phyloP scores from a whole-genome alignment of 2,329 filamentous ascomycete genomes.

The Nemania sp. region DNA sequence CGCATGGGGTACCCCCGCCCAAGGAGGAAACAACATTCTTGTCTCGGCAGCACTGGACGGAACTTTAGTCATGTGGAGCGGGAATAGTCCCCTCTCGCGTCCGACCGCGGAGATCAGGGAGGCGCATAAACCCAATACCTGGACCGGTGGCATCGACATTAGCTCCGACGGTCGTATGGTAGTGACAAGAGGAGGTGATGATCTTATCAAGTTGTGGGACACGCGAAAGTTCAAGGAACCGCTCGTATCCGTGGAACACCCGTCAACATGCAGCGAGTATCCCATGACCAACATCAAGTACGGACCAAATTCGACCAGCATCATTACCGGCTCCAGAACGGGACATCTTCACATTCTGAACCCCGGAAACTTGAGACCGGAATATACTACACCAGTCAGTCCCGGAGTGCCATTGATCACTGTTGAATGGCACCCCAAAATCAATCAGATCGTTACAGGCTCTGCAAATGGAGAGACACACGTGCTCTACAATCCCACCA shows the following conservation, averaged over 20 bases:
- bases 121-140: conserved; percentile 81
- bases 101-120: conserved; percentile 82
- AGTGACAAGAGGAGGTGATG: conserved; percentile 87
- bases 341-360: conserved; percentile 93
- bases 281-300: conserved; percentile 88
- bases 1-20: conserved; percentile 76
- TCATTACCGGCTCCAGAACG: conserved; percentile 85
- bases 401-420: conserved; percentile 80
- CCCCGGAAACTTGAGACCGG: conserved; percentile 83
- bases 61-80: conserved; percentile 87
- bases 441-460: conserved; percentile 95
- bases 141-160: conserved; percentile 91
- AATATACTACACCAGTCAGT: conserved; percentile 87
- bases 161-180: conserved; percentile 89
- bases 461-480: conserved; percentile 90
- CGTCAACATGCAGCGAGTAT: conserved; percentile 82
- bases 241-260: conserved; percentile 76
- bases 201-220: conserved; percentile 95
- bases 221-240: conserved; percentile 93
- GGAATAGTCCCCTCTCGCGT: conserved; percentile 82
- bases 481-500: conserved; percentile 86
- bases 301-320: conserved; percentile 78
- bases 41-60: conserved; percentile 87
- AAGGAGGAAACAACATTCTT: conserved; percentile 79
- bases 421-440: conserved; percentile 88